Base-by-base conservation (phyloP, 805 yeast species). In the Ogataea populi-albae region DNA sequence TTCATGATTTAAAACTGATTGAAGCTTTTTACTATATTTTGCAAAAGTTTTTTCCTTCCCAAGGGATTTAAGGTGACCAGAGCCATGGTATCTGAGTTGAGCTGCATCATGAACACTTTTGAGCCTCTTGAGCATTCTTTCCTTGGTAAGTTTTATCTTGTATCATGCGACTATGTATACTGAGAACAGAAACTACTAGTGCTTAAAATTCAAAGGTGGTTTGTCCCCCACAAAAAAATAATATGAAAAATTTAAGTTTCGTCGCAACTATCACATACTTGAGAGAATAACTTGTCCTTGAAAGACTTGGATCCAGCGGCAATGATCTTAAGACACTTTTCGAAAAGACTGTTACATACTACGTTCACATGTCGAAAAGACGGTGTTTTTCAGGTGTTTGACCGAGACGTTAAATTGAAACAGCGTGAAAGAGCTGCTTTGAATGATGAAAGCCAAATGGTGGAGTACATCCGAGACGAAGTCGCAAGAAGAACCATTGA, bases 401-500 rank as follows among this genome's bases (percentile, higher is more conserved):
- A 84, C 56, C 60, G 93, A 26, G 47, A 59, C 6, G 67, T 77
- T 36, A 86, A 86, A 52, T 57, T 66, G 5, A 46, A 68, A n/a
- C 95, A 86, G 47, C 61, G 86, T 29, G 65, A 73, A 17, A 46
- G 69, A 30, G 75, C 83, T 0, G 75, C 79, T 0, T 29, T 36
- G 5, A 57, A 71, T 17, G 58, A 62, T 14, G 73, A 71, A 3
- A 63, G 64, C 7, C 69, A 80, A 11, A 66, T 73, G 43, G 84
- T 74, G 8, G 94, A 86, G 46, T 86, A 85, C 50, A 60, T 86
- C 17, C 67, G 88, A 26, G 79, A 81, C 50, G 93, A 85, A 54
- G 76, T 84, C 6, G 88, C 93, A 1, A 52, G 67, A 17, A 72
- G 85, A 34, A 79, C 88, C 7, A 75, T 85, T 17, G 94, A 86